Conservation (phyloP, 768 basidiomycete genomes). For the Phlegmacium glaucopus region DNA sequence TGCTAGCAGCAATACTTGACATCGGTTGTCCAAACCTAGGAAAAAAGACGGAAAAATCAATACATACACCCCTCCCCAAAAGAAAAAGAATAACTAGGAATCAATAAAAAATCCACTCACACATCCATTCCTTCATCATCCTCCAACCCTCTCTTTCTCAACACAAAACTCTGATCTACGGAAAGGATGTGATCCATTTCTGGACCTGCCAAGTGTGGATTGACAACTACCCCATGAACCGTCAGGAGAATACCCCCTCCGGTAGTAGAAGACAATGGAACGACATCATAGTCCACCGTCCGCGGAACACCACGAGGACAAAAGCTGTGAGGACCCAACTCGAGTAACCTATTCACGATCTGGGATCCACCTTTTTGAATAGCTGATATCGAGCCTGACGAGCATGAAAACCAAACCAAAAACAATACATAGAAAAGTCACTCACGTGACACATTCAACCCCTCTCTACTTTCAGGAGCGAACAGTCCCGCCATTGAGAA, state of each 20-base stretch:
- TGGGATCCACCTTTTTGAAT: slow-evolving; percentile 11
- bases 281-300: slow-evolving; percentile 21
- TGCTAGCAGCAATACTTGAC: background rate
- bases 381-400: slow-evolving; percentile 4
- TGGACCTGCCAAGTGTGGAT: slow-evolving; percentile 4
- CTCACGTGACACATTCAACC: slow-evolving; percentile 8
- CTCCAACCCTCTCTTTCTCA: slow-evolving; percentile 12
- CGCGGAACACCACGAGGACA: slow-evolving; percentile 13
- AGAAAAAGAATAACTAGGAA: background rate
- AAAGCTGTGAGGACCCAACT: slow-evolving; percentile 19
- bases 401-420: background rate
- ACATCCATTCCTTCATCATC: slow-evolving; percentile 7
- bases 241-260: slow-evolving; percentile 21
- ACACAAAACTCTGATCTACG: slow-evolving; percentile 28
- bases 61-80: too few species aligned
- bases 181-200: slow-evolving; percentile 16
- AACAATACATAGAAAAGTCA: background rate
- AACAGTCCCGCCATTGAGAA: slow-evolving; percentile 12
- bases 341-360: slow-evolving; percentile 11
- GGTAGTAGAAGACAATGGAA: slow-evolving; percentile 4
- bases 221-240: slow-evolving; percentile 22
- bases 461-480: slow-evolving; percentile 5
- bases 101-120: slow-evolving; percentile 1
- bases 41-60: background rate
- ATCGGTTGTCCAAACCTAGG: background rate